A percentile compares a stretch with the other conserved stretches of the same genome.
Conservation (phyloP, 345 rosid genomes). For the Populus alba region DNA sequence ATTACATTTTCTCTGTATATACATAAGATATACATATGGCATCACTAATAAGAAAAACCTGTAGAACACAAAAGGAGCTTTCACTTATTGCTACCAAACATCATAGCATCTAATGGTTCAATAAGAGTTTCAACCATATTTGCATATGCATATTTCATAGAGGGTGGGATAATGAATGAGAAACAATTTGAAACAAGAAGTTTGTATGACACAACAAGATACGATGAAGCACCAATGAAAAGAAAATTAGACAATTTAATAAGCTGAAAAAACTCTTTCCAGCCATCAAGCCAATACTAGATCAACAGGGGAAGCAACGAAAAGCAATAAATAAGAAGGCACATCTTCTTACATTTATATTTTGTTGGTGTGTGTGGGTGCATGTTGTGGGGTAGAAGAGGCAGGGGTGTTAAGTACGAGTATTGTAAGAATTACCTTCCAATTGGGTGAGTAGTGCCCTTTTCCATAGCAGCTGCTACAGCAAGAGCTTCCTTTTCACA, state of each 20-base stretch:
- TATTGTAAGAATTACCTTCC: constrained; percentile 60
- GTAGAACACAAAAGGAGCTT: not conserved
- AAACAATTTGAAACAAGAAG: not conserved
- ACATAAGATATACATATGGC: not conserved
- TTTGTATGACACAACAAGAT: not conserved
- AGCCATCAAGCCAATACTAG: not conserved
- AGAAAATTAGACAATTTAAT: not conserved
- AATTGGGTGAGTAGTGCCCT: constrained; percentile 99
- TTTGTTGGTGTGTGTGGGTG: no score
- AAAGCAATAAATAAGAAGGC: not conserved
- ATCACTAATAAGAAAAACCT: not conserved
- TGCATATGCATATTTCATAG: no score
- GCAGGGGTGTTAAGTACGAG: no score
- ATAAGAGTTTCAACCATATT: not conserved
- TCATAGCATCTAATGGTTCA: not conserved
- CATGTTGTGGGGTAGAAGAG: no score
- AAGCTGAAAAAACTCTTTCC: not conserved
- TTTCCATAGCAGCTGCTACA: constrained; percentile 98
- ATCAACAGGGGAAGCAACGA: not conserved
- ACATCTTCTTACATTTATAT: not conserved
- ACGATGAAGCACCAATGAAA: not conserved
- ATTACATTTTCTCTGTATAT: not conserved
- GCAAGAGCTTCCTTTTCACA: constrained; percentile 99
- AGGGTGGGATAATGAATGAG: not conserved
- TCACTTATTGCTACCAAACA: not conserved